Evolutionary conservation across 1,284 basidiomycete genomes (phyloP), one percentile per base, ranked within the genome.

Genomic region (Ceratobasidium sp.): DNA sequence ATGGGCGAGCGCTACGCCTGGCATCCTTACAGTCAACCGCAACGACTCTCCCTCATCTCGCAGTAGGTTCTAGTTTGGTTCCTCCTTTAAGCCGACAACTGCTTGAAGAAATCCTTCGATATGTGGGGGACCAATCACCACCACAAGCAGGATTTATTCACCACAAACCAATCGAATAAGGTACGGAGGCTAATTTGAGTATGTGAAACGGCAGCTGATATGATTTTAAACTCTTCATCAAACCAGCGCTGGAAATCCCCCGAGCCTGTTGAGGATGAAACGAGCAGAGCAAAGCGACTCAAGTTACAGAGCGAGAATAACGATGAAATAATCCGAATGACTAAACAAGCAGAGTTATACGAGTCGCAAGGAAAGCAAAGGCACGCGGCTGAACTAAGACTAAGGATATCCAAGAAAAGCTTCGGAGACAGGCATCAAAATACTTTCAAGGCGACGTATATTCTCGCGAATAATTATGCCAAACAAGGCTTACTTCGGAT

Each of bases 391-490:
- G 46, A 20, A 40, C 28, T 50, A 10, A 33, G 40, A 6, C 64
- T 66, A 0, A 50, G 17, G 17, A 50, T 66, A 12, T 33, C 50
- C 33, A 33, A 33, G n/a, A 13, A 12, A 46, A 12, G 40, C 7
- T 59, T 28, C 12, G 12, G 33, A 46, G 15, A 33, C 6, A 38
- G 12, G 5, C 26, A 28, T 2, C 13, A 64, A 42, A 23, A 61
- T 23, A 52, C 46, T 2, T 20, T 73, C 42, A 46, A 40, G 7
- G 59, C 26, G 20, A 73, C 64, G 70, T 28, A 73, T 40, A 28
- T 13, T 9, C 59, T 73, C 9, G 70, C 70, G 12, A 38, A 26
- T 61, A 40, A 28, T 6, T 71, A 71, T 42, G 6, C 26, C 20
- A 10, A 28, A 3, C 69, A 61, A 20, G 57, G 42, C 2, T 33